These are phyloP conservation scores for Beauveria rudraprayagi DNA, from an alignment of 2,329 filamentous ascomycete species.

Conservation along the genomic window DNA sequence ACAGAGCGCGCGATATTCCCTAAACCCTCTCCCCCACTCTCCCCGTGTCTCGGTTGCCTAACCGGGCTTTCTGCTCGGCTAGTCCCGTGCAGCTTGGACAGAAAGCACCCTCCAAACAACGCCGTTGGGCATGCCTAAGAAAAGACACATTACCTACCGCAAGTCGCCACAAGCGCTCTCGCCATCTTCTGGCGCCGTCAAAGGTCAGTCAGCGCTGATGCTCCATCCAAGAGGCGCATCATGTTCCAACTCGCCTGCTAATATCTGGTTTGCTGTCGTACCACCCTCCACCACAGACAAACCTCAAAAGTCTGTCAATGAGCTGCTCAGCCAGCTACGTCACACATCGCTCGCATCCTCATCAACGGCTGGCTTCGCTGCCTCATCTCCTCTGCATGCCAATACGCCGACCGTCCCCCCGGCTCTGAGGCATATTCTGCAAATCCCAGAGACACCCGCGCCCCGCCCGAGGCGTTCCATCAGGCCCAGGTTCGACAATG, in stretches of 20 bases:
- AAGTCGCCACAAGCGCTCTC: slow-evolving; percentile 45
- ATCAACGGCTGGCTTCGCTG: slow-evolving; percentile 18
- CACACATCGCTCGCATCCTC: slow-evolving; percentile 30
- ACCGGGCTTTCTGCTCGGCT: not conserved
- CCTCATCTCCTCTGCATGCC: slow-evolving; percentile 18
- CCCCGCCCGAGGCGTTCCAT: slow-evolving; percentile 39
- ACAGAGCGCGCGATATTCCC: too few species aligned
- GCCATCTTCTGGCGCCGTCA: slow-evolving; percentile 27
- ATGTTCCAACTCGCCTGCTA: slow-evolving; percentile 5
- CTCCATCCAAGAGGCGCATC: not conserved
- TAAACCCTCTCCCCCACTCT: too few species aligned
- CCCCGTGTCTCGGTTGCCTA: too few species aligned
- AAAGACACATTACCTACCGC: slow-evolving; percentile 49
- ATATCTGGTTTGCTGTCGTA: slow-evolving; percentile 11
- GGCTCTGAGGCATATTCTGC: slow-evolving; percentile 48
- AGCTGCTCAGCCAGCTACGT: slow-evolving; percentile 50
- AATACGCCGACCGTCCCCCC: slow-evolving; percentile 49
- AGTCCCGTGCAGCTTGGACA: not conserved
- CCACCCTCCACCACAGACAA: slow-evolving; percentile 21
- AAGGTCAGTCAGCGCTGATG: not conserved
- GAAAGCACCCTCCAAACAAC: not conserved
- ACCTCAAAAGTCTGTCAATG: slow-evolving; percentile 43
- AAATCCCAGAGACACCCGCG: slow-evolving; percentile 48
- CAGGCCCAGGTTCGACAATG: slow-evolving; percentile 34
- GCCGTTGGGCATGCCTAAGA: slow-evolving; percentile 50